phyloP scores from a whole-genome alignment of 768 basidiomycete species.

The Pisolithus sp. region DNA sequence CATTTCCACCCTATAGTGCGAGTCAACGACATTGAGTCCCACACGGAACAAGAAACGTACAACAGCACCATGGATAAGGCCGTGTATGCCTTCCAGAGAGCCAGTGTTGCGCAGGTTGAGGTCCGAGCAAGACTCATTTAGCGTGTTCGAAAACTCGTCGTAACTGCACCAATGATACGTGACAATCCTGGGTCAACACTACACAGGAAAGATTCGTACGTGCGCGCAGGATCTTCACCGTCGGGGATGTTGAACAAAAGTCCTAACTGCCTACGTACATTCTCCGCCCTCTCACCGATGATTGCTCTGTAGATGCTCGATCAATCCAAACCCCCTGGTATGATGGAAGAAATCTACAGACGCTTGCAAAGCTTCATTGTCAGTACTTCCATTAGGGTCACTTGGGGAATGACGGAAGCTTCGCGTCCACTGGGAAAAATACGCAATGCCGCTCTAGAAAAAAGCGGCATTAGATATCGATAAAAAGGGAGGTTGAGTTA shows the following conservation, averaged over 20 bases:
- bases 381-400: not conserved
- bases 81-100: not conserved
- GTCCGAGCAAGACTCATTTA: not conserved
- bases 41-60: not conserved
- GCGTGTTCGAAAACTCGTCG: not conserved
- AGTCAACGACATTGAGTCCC: too few relatives aligned
- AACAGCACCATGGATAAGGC: not conserved
- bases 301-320: not conserved
- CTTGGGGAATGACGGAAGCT: not conserved
- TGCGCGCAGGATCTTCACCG: not conserved
- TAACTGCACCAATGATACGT: not conserved
- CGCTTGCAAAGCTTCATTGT: not conserved
- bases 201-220: not conserved
- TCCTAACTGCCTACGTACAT: not conserved
- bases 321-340: not conserved
- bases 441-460: not conserved
- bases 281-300: not conserved
- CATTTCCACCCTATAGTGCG: constrained; percentile 17
- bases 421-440: not conserved
- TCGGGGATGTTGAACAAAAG: not conserved
- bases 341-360: not conserved
- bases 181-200: not conserved
- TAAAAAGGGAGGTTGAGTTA: too few relatives aligned
- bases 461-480: too few relatives aligned
- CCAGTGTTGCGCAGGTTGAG: not conserved